phyloP scores from a whole-genome alignment of 345 rosid species.

The Boechera retrofracta region DNA sequence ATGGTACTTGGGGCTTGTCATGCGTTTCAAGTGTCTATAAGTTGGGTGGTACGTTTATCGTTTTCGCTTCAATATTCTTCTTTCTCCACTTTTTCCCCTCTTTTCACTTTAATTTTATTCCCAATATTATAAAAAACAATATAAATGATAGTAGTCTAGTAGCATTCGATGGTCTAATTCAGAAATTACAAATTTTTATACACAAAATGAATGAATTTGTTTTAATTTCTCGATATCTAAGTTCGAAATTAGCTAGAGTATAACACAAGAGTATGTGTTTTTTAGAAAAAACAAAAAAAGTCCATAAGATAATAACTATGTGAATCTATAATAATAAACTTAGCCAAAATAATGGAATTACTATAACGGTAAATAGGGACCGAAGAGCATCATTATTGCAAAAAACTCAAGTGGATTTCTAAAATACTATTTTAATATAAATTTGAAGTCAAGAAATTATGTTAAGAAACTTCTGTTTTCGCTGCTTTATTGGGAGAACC shows the following conservation, averaged over 20 bases:
- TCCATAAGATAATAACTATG: not conserved
- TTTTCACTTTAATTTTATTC: conserved; percentile 30
- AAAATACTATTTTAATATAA: no score
- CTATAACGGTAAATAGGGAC: conserved; percentile 27
- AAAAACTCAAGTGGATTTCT: no score
- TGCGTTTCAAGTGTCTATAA: conserved; percentile 44
- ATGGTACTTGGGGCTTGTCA: conserved; percentile 38
- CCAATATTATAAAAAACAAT: not conserved
- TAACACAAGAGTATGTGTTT: not conserved
- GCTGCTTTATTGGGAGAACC: no score
- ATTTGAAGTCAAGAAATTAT: no score
- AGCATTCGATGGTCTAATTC: not conserved
- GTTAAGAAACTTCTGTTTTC: no score
- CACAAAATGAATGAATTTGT: no score
- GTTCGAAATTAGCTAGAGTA: not conserved
- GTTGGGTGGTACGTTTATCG: conserved; percentile 45
- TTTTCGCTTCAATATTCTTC: conserved; percentile 35
- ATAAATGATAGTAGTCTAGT: not conserved
- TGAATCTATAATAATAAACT: not conserved
- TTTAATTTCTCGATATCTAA: not conserved
- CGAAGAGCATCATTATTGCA: no score
- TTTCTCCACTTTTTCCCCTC: conserved; percentile 28
- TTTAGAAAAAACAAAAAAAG: no score
- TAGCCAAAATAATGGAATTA: not conserved
- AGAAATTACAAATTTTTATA: not conserved